Percentiles rank a stretch among this genome's conserved stretches.
Conservation (phyloP, 352 stramenopile species). For the Thalassiosira mediterranea region DNA sequence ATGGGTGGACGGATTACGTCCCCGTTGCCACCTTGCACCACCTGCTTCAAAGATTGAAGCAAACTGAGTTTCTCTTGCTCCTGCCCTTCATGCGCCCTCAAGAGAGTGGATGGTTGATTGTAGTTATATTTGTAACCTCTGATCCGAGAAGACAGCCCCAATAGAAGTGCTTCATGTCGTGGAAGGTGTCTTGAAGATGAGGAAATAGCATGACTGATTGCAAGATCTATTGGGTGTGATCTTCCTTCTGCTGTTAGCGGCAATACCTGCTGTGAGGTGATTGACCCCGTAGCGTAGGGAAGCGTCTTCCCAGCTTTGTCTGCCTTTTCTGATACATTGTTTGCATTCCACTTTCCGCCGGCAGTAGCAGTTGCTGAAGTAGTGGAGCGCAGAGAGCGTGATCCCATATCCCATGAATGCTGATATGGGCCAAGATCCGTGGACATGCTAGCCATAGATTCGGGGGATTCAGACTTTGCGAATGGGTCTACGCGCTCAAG, state of each 20-base stretch:
- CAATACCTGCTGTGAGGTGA: conserved; percentile 68
- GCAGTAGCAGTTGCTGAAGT: conserved; percentile 26
- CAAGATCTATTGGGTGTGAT: conserved; percentile 43
- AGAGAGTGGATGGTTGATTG: conserved; percentile 6
- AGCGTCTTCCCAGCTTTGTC: conserved; percentile 9
- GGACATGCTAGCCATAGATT: conserved; percentile 37
- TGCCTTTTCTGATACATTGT: conserved; percentile 4
- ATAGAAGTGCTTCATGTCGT: conserved; percentile 68
- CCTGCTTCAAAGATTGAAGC: conserved; percentile 23
- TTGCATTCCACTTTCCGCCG: conserved; percentile 23
- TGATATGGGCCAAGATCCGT: conserved; percentile 31
- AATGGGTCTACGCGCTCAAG: conserved; percentile 34
- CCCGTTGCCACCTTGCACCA: conserved; percentile 20
- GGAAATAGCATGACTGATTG: conserved; percentile 62
- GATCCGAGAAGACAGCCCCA: conserved; percentile 63
- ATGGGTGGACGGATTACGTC: conserved; percentile 23
- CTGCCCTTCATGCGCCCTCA: background rate
- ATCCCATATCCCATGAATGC: conserved; percentile 3
- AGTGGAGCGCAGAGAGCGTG: conserved; percentile 16
- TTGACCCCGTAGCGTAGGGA: conserved; percentile 57
- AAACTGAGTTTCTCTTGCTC: conserved; percentile 1
- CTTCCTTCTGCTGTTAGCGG: conserved; percentile 34
- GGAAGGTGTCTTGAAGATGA: conserved; percentile 67
- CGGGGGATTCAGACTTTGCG: conserved; percentile 3
- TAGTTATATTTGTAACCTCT: conserved; percentile 60